These are phyloP conservation scores for Amanita inopinata DNA, from an alignment of 768 basidiomycete species.

Conservation along the genomic window DNA sequence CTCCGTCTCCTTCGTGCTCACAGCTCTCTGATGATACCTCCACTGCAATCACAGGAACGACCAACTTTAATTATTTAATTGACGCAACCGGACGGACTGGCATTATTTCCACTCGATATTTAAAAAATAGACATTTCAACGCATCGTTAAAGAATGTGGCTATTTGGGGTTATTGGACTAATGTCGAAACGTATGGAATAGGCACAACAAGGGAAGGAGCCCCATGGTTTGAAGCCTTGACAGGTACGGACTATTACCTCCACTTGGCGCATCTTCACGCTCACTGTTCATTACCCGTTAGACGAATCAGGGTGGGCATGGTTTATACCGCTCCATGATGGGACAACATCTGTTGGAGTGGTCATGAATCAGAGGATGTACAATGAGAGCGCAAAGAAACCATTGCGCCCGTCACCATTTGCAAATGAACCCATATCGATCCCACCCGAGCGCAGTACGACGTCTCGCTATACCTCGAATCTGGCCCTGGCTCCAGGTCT, in stretches of 20 bases:
- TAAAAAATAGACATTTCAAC: constrained; percentile 63
- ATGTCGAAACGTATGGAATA: constrained; percentile 39
- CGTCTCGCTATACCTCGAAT: constrained; percentile 32
- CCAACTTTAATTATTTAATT: constrained; percentile 56
- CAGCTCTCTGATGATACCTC: constrained; percentile 9
- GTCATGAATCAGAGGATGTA: constrained; percentile 49
- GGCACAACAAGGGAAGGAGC: constrained; percentile 44
- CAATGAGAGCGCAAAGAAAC: constrained; percentile 26
- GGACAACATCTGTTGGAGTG: constrained; percentile 51
- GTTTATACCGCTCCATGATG: constrained; percentile 62
- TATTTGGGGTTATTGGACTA: constrained; percentile 70
- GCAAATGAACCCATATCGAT: constrained; percentile 16
- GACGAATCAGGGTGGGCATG: constrained; percentile 67
- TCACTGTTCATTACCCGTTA: constrained; percentile 15
- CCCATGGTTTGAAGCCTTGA: constrained; percentile 65
- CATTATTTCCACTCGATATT: constrained; percentile 56
- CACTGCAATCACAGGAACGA: constrained; percentile 31
- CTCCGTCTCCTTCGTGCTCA: constrained; percentile 12
- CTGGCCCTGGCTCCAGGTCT: constrained; percentile 40
- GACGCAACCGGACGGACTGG: constrained; percentile 73
- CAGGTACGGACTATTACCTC: constrained; percentile 31
- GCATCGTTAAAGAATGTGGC: constrained; percentile 64
- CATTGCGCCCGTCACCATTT: constrained; percentile 21
- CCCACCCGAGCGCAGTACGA: constrained; percentile 19
- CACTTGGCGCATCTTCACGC: not conserved